Conservation (phyloP, 495 filamentous ascomycete genomes). For the Alectoria sarmentosa region DNA sequence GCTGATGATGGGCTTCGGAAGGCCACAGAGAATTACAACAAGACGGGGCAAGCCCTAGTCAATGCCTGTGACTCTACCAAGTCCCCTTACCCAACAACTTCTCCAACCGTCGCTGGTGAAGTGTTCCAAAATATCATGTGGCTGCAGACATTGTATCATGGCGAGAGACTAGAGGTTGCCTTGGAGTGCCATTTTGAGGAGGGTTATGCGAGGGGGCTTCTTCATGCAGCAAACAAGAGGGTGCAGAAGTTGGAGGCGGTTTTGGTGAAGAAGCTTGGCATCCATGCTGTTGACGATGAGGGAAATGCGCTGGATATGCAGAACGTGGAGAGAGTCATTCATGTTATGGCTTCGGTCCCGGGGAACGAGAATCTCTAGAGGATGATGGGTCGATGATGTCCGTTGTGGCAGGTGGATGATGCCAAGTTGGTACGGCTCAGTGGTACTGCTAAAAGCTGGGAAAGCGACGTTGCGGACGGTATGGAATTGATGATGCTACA, state of each 20-base stretch:
- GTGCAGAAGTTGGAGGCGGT: background rate
- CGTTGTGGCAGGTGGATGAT: too few relatives aligned
- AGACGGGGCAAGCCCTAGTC: background rate
- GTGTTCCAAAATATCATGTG: background rate
- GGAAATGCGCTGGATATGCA: background rate
- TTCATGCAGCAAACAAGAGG: background rate
- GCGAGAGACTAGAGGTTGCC: background rate
- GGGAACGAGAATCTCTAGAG: background rate
- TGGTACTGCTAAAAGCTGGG: too few relatives aligned
- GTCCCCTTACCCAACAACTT: background rate
- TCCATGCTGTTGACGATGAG: background rate
- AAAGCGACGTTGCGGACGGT: too few relatives aligned
- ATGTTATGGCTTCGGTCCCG: background rate
- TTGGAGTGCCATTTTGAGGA: background rate
- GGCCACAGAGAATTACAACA: background rate
- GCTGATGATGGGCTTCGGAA: background rate
- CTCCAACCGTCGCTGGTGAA: background rate
- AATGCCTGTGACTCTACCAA: background rate
- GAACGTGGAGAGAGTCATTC: background rate
- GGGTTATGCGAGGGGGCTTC: background rate
- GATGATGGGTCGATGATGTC: too few relatives aligned
- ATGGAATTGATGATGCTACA: too few relatives aligned
- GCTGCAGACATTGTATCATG: background rate
- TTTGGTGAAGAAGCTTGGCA: background rate
- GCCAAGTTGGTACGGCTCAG: too few relatives aligned